A percentile compares a stretch with the other conserved stretches of the same genome.
Evolutionary conservation across 2,329 filamentous ascomycete genomes (phyloP).

Genomic region (Diaporthe batatas): DNA sequence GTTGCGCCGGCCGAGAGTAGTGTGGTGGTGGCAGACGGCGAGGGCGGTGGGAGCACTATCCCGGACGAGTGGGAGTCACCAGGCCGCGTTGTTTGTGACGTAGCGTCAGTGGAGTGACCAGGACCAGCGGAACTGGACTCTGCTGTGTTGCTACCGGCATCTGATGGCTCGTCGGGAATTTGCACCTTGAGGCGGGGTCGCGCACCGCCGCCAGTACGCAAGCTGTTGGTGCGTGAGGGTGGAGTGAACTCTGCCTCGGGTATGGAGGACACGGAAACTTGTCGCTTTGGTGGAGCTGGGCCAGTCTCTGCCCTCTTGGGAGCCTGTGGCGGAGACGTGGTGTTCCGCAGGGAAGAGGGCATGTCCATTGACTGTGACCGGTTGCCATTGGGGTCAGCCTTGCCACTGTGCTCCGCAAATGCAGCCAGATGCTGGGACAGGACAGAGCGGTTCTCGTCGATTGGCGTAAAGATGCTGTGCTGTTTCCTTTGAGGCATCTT

Average conservation of each 20-base stretch:
- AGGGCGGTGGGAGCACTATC: slow-evolving; percentile 91
- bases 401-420: slow-evolving; percentile 66
- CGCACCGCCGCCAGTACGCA: slow-evolving; percentile 73
- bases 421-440: slow-evolving; percentile 85
- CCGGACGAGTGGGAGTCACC: slow-evolving; percentile 72
- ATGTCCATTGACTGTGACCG: slow-evolving; percentile 77
- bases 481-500: slow-evolving; percentile 82
- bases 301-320: slow-evolving; percentile 65
- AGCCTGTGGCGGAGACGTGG: slow-evolving; percentile 69
- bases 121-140: slow-evolving; percentile 74
- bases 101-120: slow-evolving; percentile 68
- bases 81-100: slow-evolving; percentile 66
- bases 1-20: slow-evolving; percentile 91
- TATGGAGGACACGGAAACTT: slow-evolving; percentile 70
- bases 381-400: slow-evolving; percentile 52
- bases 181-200: slow-evolving; percentile 91
- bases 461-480: slow-evolving; percentile 96
- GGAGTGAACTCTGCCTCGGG: slow-evolving; percentile 76
- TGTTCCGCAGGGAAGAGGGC: slow-evolving; percentile 65
- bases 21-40: slow-evolving; percentile 82
- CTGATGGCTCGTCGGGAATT: slow-evolving; percentile 90
- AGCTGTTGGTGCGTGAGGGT: slow-evolving; percentile 83
- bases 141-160: slow-evolving; percentile 77
- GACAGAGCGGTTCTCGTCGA: slow-evolving; percentile 92
- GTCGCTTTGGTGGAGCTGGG: slow-evolving; percentile 62